Conservation (phyloP, 768 basidiomycete genomes). For the Tubosaeta sp. region DNA sequence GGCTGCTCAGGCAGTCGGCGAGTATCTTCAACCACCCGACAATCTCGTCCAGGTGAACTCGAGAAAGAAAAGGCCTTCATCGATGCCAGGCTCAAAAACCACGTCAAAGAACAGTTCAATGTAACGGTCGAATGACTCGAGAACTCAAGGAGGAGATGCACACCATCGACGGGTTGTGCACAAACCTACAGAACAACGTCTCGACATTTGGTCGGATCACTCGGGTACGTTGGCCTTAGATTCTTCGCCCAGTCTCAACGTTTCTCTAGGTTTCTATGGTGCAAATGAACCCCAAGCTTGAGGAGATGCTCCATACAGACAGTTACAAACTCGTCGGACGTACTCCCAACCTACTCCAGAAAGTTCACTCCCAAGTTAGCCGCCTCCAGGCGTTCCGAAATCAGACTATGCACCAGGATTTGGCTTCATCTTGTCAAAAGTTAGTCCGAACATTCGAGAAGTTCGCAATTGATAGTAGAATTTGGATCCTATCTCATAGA, state of each 20-base stretch:
- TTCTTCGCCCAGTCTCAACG: not conserved
- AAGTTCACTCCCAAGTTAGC: conserved; percentile 89
- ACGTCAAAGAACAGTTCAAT: conserved; percentile 90
- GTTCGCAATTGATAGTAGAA: conserved; percentile 64
- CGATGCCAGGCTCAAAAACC: conserved; percentile 82
- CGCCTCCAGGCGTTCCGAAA: conserved; percentile 93
- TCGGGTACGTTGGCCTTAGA: conserved; percentile 53
- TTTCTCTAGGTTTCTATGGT: conserved; percentile 83
- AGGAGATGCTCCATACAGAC: conserved; percentile 72
- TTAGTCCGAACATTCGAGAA: conserved; percentile 80
- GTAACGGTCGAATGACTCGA: conserved; percentile 84
- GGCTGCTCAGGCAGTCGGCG: conserved; percentile 81
- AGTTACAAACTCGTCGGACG: conserved; percentile 77
- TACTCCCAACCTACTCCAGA: conserved; percentile 80
- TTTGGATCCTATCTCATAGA: conserved; percentile 85
- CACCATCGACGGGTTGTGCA: conserved; percentile 69
- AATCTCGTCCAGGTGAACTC: conserved; percentile 88
- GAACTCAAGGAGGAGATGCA: conserved; percentile 87
- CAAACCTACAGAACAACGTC: conserved; percentile 70
- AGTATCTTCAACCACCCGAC: conserved; percentile 89
- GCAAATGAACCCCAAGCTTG: conserved; percentile 87
- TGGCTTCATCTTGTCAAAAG: conserved; percentile 59
- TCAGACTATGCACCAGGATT: conserved; percentile 86
- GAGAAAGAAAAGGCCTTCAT: conserved; percentile 96
- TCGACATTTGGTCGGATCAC: conserved; percentile 95